Conservation (phyloP, 345 rosid genomes). For the Pugionium cornutum region DNA sequence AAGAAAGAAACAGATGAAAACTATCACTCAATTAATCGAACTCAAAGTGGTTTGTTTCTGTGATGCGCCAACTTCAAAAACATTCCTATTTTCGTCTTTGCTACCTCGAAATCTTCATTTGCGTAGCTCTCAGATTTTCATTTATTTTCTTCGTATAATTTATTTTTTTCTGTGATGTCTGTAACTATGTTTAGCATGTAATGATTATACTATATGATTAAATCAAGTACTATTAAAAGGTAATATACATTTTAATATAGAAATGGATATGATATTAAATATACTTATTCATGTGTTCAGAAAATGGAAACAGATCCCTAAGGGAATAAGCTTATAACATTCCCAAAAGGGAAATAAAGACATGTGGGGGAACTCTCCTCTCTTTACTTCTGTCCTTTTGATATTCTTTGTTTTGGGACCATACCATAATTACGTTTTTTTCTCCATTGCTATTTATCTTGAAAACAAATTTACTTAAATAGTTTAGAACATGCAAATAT, state of each 20-base stretch:
- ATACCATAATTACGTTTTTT: neutral
- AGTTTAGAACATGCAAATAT: neutral
- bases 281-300: too few species aligned
- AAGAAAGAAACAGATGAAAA: constrained; percentile 3
- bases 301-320: constrained; percentile 30
- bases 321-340: constrained; percentile 13
- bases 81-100: constrained; percentile 30
- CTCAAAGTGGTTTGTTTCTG: constrained; percentile 21
- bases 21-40: constrained; percentile 23
- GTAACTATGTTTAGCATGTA: too few species aligned
- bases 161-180: too few species aligned
- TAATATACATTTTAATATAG: too few species aligned
- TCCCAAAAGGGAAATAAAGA: constrained; percentile 29
- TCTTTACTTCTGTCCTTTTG: constrained; percentile 7
- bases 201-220: too few species aligned
- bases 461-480: neutral
- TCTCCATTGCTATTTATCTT: neutral
- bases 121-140: neutral
- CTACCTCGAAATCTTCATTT: constrained; percentile 4
- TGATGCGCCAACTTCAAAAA: constrained; percentile 20
- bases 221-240: too few species aligned
- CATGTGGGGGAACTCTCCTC: constrained; percentile 29
- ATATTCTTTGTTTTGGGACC: constrained; percentile 20
- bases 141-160: neutral
- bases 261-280: too few species aligned